Evolutionary conservation across 2,329 filamentous ascomycete species (phyloP).

Genomic region (Hymenoscyphus fraxineus): DNA sequence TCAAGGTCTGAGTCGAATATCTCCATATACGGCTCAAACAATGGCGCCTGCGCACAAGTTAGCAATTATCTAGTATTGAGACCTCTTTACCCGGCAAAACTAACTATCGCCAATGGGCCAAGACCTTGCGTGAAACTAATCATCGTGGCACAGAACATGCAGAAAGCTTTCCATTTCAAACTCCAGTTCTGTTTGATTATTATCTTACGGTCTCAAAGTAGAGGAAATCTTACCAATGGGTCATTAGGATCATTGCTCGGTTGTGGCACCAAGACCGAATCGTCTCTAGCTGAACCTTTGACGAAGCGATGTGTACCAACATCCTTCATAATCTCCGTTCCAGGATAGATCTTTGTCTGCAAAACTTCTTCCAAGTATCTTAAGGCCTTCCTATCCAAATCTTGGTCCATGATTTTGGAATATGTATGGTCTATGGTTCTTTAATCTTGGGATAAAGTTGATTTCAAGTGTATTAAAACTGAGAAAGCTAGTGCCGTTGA

Average conservation of each 20-base stretch:
- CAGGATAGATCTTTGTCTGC: slow-evolving; percentile 32
- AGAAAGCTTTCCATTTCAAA: slow-evolving; percentile 42
- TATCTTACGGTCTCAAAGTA: neutral
- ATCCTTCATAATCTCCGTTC: slow-evolving; percentile 44
- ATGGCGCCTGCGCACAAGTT: slow-evolving; percentile 37
- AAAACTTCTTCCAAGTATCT: slow-evolving; percentile 31
- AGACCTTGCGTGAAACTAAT: slow-evolving; percentile 43
- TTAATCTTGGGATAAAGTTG: too few relatives aligned
- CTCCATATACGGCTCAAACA: slow-evolving; percentile 56
- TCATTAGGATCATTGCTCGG: slow-evolving; percentile 47
- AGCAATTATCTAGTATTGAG: neutral
- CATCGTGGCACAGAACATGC: slow-evolving; percentile 36
- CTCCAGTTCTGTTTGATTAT: slow-evolving; percentile 40
- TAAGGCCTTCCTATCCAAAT: slow-evolving; percentile 26
- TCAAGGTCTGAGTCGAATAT: slow-evolving; percentile 51
- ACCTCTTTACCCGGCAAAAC: neutral
- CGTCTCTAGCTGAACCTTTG: slow-evolving; percentile 43
- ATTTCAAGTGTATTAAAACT: too few relatives aligned
- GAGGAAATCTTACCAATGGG: slow-evolving; percentile 36
- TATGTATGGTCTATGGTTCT: neutral
- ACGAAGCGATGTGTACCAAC: slow-evolving; percentile 62
- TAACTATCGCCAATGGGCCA: slow-evolving; percentile 40
- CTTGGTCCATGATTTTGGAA: slow-evolving; percentile 25
- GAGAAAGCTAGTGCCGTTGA: too few relatives aligned
- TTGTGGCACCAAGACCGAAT: slow-evolving; percentile 46